Evolutionary conservation across 192 early-diverging fungal species (phyloP), one percentile per base, ranked within the genome.

Genomic region (Spizellomyces sp.): DNA sequence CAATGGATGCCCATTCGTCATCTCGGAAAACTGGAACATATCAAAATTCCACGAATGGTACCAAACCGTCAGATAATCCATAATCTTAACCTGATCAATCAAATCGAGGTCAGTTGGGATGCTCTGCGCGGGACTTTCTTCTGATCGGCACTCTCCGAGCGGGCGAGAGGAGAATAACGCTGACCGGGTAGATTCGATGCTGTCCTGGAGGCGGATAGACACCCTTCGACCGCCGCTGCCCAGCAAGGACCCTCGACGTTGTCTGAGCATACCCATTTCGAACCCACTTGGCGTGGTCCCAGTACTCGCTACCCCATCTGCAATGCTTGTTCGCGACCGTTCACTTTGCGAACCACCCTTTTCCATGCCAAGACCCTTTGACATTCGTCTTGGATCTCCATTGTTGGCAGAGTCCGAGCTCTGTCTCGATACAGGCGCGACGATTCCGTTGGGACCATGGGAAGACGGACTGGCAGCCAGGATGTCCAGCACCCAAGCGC

Each of bases 1-100:
- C 57, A 83, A 62, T 12, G 81, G 81, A 66, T 83, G 81, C 15
- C 79, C 81, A 9, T 72, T 63, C 8, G 79, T 79, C 66, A 81
- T 54, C 48, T 83, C 78, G 43, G 72, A 66, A 27, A 83, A 62
- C 7, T 73, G 55, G 48, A 83, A 83, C 75, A 76, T 76, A 48
- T 76, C 75, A 48, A 76, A 76, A 46, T 76, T 76, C 75, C 75
- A 76, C 9, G 62, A 65, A 19, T 52, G 56, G 56, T 76, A 76
- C 75, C 75, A 76, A 10, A 76, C 8, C 43, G 27, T 63, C 62
- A 76, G 27, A 50, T 76, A 76, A 42, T 76, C 75, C n/a, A n/a
- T 47, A 43, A 71, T 72, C 54, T 76, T 76, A 4, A 66, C 59
- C 2, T 58, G 44, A 55, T 76, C 75, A 8, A 66, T n/a, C 62